Conservation (phyloP, 768 basidiomycete genomes). For the Phylloporus sp. region DNA sequence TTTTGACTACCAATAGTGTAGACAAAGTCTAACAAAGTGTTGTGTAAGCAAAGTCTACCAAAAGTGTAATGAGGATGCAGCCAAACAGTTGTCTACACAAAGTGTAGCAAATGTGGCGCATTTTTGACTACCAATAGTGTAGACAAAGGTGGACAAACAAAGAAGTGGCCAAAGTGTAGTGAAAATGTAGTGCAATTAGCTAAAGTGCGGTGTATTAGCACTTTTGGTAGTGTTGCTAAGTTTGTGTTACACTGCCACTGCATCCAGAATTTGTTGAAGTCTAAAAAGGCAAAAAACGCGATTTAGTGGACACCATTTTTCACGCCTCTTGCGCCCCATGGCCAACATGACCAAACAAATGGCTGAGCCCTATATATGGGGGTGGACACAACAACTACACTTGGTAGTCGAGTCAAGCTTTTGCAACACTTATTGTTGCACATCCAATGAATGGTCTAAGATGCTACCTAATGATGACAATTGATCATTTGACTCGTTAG, state of each 20-base stretch:
- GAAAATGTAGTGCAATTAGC: neutral
- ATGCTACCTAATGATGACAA: neutral
- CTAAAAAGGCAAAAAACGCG: slow-evolving; percentile 1
- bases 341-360: too few species aligned
- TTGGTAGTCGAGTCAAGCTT: too few species aligned
- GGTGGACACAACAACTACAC: too few species aligned
- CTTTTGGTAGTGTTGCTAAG: neutral
- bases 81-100: too few species aligned
- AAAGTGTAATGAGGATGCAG: too few species aligned
- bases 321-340: too few species aligned
- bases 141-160: neutral
- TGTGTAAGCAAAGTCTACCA: too few species aligned
- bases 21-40: too few species aligned
- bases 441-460: neutral
- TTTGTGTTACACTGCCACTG: neutral
- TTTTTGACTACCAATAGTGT: neutral
- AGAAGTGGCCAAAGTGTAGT: neutral
- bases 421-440: neutral
- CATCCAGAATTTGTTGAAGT: neutral
- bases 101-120: too few species aligned
- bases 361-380: too few species aligned
- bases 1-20: too few species aligned
- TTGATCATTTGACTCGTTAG: neutral
- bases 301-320: too few species aligned
- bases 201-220: neutral